These are phyloP conservation scores for Solanum sejunctum DNA, from an alignment of 257 asterid species.

Conservation along the genomic window DNA sequence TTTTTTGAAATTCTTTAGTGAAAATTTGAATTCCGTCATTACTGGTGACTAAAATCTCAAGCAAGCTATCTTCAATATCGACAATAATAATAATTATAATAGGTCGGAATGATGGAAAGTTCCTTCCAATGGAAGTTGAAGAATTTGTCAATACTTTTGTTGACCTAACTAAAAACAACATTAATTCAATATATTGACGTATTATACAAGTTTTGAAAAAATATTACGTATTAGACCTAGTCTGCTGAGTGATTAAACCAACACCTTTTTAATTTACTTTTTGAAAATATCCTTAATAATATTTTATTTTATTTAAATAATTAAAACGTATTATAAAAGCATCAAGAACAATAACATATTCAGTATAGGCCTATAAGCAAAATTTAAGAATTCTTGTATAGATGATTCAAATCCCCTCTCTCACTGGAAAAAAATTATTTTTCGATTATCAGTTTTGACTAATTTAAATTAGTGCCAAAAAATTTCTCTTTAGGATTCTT, in stretches of 20 bases:
- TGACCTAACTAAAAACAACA: background rate
- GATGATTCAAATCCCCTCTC: no score
- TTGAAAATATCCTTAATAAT: background rate
- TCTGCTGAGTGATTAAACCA: background rate
- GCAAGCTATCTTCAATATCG: background rate
- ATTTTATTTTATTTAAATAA: no score
- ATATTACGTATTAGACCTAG: background rate
- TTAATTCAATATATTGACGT: background rate
- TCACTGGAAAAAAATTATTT: no score
- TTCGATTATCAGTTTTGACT: no score
- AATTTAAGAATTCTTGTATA: background rate
- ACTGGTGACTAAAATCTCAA: background rate
- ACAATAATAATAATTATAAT: background rate
- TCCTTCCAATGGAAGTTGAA: background rate
- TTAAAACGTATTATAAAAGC: background rate
- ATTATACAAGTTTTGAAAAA: background rate
- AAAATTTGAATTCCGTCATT: no score
- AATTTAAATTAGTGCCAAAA: no score
- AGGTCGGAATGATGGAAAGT: background rate
- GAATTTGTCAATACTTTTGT: background rate
- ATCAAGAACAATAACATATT: background rate
- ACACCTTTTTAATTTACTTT: background rate
- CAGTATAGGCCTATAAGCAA: background rate
- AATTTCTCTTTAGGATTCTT: no score
- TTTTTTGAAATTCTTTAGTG: background rate